These are phyloP conservation scores for Taphrina deformans DNA, from an alignment of 1,139 yeast species.

Conservation along the genomic window DNA sequence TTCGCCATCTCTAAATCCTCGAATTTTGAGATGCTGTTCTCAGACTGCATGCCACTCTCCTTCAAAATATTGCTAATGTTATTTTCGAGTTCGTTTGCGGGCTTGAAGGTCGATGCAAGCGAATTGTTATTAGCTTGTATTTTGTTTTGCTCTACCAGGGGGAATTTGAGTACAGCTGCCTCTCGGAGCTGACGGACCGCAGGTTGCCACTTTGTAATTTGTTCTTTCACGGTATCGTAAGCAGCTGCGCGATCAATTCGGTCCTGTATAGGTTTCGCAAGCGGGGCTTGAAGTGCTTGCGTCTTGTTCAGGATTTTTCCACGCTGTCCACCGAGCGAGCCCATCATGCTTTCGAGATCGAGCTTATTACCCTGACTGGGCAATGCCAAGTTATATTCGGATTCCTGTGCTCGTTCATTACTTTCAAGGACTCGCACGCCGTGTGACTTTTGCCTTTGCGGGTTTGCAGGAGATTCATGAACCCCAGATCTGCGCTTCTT, in stretches of 20 bases:
- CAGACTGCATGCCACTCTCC: constrained; percentile 69
- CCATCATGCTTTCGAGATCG: constrained; percentile 73
- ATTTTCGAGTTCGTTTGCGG: constrained; percentile 65
- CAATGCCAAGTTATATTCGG: constrained; percentile 27
- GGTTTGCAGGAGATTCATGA: constrained; percentile 42
- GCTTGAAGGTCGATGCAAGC: constrained; percentile 55
- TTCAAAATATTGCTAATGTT: constrained; percentile 63
- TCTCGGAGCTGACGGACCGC: constrained; percentile 73
- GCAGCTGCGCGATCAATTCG: constrained; percentile 89
- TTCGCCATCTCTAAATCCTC: constrained; percentile 80
- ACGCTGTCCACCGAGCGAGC: constrained; percentile 57
- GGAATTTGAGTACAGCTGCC: constrained; percentile 81
- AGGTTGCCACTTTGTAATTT: constrained; percentile 85
- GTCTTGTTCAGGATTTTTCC: constrained; percentile 44
- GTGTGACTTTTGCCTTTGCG: constrained; percentile 36
- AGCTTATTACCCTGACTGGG: constrained; percentile 49
- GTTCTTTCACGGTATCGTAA: constrained; percentile 80
- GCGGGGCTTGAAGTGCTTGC: constrained; percentile 69
- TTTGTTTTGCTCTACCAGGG: constrained; percentile 48
- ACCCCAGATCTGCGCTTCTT: constrained; percentile 42
- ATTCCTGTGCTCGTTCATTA: constrained; percentile 48
- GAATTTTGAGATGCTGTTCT: constrained; percentile 72
- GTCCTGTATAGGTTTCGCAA: constrained; percentile 81
- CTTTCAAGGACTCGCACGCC: constrained; percentile 51
- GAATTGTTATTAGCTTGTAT: constrained; percentile 50